Conservation (phyloP, 164 flowering plant species). For the Liquidambar formosana region DNA sequence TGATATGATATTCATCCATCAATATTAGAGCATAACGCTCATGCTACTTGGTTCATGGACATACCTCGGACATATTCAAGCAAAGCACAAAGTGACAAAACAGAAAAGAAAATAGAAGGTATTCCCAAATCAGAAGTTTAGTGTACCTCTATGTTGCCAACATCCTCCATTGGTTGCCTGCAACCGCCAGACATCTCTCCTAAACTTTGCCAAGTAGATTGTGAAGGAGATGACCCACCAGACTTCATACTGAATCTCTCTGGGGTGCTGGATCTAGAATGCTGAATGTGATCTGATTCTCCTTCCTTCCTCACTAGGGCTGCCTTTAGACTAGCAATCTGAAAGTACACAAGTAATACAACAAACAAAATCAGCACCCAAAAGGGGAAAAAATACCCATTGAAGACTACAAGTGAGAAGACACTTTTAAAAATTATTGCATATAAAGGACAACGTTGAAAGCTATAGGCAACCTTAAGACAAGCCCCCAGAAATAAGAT, state of each 20-base stretch:
- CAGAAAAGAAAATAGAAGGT: too few species aligned
- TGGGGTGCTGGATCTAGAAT: constrained; percentile 46
- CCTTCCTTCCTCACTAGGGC: constrained; percentile 77
- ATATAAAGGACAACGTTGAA: neutral
- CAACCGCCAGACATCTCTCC: constrained; percentile 32
- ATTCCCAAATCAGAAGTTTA: neutral
- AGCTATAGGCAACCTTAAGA: neutral
- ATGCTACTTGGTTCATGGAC: neutral
- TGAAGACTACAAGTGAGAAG: neutral
- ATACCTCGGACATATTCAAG: neutral
- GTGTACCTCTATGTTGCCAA: constrained; percentile 50
- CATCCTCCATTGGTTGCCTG: constrained; percentile 53
- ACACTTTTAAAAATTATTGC: neutral
- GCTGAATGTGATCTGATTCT: constrained; percentile 31
- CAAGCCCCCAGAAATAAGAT: neutral
- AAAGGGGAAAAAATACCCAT: neutral
- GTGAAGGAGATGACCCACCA: constrained; percentile 39
- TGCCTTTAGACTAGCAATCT: constrained; percentile 79
- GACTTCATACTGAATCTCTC: constrained; percentile 37
- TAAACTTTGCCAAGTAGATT: constrained; percentile 28
- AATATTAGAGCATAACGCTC: neutral
- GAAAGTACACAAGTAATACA: constrained; percentile 7
- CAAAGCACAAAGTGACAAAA: neutral
- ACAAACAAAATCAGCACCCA: neutral
- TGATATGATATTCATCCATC: neutral